These are phyloP conservation scores for Gossypium herbaceum DNA, from an alignment of 345 rosid species.

Conservation along the genomic window DNA sequence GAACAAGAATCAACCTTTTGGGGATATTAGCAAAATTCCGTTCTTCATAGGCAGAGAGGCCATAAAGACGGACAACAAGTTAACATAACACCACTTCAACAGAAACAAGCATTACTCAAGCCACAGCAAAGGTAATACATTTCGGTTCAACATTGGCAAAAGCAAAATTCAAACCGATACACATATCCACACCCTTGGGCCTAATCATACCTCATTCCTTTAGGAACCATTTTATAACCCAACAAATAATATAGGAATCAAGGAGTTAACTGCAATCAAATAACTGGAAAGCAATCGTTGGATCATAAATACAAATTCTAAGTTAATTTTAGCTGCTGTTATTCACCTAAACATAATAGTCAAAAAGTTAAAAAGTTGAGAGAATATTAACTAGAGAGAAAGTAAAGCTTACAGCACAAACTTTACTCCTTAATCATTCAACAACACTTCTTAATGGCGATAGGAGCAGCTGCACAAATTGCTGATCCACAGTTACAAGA, in stretches of 20 bases:
- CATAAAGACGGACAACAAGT: too few relatives aligned
- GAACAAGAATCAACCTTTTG: constrained; percentile 11
- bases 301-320: not conserved
- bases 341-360: not conserved
- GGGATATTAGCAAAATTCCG: too few relatives aligned
- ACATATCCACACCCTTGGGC: too few relatives aligned
- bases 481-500: constrained; percentile 31
- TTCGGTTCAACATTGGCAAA: too few relatives aligned
- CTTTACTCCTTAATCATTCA: not conserved
- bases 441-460: not conserved
- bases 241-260: constrained; percentile 11
- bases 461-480: constrained; percentile 22
- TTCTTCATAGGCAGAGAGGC: too few relatives aligned
- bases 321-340: not conserved
- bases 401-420: not conserved
- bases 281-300: not conserved
- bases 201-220: too few relatives aligned
- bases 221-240: not conserved
- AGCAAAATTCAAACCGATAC: too few relatives aligned
- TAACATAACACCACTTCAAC: too few relatives aligned
- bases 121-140: too few relatives aligned
- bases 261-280: not conserved
- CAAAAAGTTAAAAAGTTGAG: not conserved
- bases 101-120: too few relatives aligned
- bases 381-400: not conserved